A percentile compares a stretch with the other conserved stretches of the same genome.
Conservation (phyloP, 2,329 filamentous ascomycete genomes). For the Cordyceps fumosorosea region DNA sequence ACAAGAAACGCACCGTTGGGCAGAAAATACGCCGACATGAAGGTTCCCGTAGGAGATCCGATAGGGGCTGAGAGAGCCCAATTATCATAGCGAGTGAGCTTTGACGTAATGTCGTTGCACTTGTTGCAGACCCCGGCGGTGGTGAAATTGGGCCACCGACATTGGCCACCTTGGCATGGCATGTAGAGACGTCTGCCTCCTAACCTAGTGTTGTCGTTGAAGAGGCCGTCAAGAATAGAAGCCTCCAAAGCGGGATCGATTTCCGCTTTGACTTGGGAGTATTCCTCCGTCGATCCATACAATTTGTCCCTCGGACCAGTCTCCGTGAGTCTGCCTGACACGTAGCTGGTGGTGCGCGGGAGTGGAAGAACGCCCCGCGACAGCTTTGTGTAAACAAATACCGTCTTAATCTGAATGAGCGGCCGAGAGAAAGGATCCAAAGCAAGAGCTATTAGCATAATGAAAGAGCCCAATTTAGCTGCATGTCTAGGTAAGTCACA, state of each 20-base stretch:
- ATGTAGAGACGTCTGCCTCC: not conserved
- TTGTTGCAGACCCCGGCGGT: constrained; percentile 18
- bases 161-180: constrained; percentile 17
- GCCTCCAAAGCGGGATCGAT: not conserved
- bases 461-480: not conserved
- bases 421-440: not conserved
- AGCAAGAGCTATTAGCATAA: not conserved
- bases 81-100: constrained; percentile 6
- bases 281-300: not conserved
- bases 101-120: constrained; percentile 17
- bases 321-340: not conserved
- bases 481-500: not conserved
- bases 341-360: not conserved
- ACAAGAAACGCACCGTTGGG: constrained; percentile 1
- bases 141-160: constrained; percentile 18
- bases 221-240: constrained; percentile 14
- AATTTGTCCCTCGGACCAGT: not conserved
- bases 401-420: not conserved
- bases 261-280: not conserved
- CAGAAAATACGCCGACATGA: not conserved
- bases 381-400: not conserved
- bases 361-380: not conserved
- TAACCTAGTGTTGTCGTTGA: constrained; percentile 9
- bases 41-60: not conserved
- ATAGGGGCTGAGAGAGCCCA: not conserved